Evolutionary conservation across 169 alveolate species (phyloP).

Genomic region (Plasmodium sp.): DNA sequence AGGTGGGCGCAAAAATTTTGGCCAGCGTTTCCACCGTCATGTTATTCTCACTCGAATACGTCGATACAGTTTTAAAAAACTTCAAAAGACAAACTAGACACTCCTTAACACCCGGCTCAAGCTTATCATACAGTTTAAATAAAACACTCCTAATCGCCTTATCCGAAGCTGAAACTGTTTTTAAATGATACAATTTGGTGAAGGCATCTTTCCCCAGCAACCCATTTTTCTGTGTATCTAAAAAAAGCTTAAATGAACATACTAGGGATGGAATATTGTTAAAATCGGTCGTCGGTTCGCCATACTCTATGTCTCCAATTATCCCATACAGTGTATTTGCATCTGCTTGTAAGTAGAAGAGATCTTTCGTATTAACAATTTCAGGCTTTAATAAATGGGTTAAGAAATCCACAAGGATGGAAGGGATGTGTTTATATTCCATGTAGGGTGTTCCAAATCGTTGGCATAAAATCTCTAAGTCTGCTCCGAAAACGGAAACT

Average conservation of each 20-base stretch:
- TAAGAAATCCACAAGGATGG: constrained; percentile 74
- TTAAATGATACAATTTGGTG: constrained; percentile 40
- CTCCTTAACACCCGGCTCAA: constrained; percentile 37
- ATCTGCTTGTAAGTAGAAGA: constrained; percentile 79
- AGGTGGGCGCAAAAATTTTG: constrained; percentile 39
- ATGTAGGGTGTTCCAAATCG: constrained; percentile 79
- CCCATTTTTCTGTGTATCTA: constrained; percentile 82
- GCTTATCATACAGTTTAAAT: constrained; percentile 32
- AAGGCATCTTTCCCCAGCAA: constrained; percentile 77
- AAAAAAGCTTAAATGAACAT: constrained; percentile 76
- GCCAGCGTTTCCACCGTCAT: constrained; percentile 41
- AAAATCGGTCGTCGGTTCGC: constrained; percentile 78
- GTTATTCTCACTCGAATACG: constrained; percentile 55
- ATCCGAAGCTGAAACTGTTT: constrained; percentile 48
- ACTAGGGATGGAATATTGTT: constrained; percentile 77
- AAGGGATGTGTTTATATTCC: constrained; percentile 81
- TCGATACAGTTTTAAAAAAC: constrained; percentile 51
- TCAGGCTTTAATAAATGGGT: constrained; percentile 75
- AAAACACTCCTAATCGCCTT: constrained; percentile 29
- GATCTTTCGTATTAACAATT: constrained; percentile 76
- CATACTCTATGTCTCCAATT: constrained; percentile 75
- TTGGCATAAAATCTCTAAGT: constrained; percentile 77
- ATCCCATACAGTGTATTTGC: constrained; percentile 76
- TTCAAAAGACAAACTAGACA: constrained; percentile 37
- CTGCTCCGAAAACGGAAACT: constrained; percentile 81